A percentile compares a stretch with the other conserved stretches of the same genome.
These are phyloP conservation scores for Amyloporia xantha DNA, from an alignment of 768 basidiomycete species.

Conservation along the genomic window DNA sequence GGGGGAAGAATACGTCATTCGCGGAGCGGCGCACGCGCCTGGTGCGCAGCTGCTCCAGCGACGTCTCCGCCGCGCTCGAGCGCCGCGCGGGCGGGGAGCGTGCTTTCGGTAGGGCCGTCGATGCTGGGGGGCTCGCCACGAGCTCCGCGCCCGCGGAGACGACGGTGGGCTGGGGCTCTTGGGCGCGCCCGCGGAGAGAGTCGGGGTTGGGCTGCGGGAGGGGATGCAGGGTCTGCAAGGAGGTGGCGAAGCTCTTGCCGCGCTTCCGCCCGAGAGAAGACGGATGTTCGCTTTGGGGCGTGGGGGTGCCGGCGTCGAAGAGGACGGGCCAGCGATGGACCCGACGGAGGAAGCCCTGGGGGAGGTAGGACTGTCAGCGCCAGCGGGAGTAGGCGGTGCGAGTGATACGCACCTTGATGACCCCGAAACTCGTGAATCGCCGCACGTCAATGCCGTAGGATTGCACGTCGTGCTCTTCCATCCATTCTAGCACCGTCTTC, in stretches of 20 bases:
- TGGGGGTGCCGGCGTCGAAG: conserved; percentile 21
- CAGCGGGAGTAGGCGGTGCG: not conserved
- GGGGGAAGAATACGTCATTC: not conserved
- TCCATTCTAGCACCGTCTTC: conserved; percentile 83
- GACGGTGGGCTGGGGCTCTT: no score
- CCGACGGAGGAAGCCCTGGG: conserved; percentile 82
- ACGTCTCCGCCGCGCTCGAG: conserved; percentile 62
- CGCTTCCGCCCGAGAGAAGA: conserved; percentile 15
- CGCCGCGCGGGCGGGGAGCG: conserved; percentile 27
- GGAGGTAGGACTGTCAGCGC: no score
- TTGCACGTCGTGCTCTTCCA: conserved; percentile 66
- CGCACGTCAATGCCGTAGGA: conserved; percentile 79
- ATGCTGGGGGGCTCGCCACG: conserved; percentile 11
- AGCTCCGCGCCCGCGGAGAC: conserved; percentile 24
- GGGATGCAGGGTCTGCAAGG: conserved; percentile 1
- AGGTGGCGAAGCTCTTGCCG: conserved; percentile 9
- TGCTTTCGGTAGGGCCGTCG: conserved; percentile 13
- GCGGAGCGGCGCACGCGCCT: not conserved
- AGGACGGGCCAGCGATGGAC: conserved; percentile 92
- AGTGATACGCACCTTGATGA: conserved; percentile 70
- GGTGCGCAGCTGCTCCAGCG: conserved; percentile 42
- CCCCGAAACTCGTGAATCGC: conserved; percentile 94
- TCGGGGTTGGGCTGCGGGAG: conserved; percentile 6
- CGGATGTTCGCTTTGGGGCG: not conserved
- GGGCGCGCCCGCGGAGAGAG: conserved; percentile 11